phyloP scores from a whole-genome alignment of 352 stramenopile genomes.

The Pythium catenulatum region DNA sequence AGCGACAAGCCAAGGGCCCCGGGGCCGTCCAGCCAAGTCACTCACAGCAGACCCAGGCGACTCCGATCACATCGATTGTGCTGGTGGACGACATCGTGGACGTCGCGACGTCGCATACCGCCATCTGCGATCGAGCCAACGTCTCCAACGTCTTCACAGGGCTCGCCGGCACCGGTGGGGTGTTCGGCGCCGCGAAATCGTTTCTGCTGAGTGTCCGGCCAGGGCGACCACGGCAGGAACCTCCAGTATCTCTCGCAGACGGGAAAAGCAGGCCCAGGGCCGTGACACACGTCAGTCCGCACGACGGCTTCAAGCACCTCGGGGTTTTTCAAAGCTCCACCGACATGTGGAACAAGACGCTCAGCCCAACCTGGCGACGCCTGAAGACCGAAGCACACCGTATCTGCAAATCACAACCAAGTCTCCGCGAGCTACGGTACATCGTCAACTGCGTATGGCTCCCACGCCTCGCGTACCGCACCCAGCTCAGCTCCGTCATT shows the following conservation, averaged over 20 bases:
- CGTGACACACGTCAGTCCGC: neutral
- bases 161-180: neutral
- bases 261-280: neutral
- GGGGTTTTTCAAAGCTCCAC: neutral
- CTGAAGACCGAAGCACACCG: neutral
- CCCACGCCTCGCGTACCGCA: neutral
- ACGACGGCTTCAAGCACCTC: neutral
- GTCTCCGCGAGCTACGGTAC: neutral
- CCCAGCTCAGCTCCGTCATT: neutral
- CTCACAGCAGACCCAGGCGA: neutral
- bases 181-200: neutral
- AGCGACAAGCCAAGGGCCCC: neutral
- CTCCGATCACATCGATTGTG: neutral
- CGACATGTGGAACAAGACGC: neutral
- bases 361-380: neutral
- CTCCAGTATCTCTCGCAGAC: neutral
- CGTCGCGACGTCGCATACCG: neutral
- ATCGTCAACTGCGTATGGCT: neutral
- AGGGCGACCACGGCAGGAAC: neutral
- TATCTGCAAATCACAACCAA: neutral
- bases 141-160: neutral
- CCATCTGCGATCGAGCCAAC: neutral
- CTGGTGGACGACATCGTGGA: neutral
- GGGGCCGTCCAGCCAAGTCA: neutral
- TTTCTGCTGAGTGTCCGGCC: neutral